These are phyloP conservation scores for Amniculicola lignicola DNA, from an alignment of 495 filamentous ascomycete species.

Conservation along the genomic window DNA sequence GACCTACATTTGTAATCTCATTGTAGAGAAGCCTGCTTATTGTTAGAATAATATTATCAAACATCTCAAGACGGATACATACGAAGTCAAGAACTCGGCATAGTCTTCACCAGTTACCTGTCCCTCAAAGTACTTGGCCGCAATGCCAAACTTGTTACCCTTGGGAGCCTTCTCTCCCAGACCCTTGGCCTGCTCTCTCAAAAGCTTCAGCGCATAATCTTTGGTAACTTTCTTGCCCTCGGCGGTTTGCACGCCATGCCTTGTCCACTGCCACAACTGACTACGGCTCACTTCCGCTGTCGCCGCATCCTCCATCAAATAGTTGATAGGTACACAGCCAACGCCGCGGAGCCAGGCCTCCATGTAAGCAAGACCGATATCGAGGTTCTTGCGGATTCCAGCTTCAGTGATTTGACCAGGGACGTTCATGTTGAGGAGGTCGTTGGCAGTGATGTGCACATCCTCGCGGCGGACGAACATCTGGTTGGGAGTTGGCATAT, in stretches of 20 bases:
- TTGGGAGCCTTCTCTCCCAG: slow-evolving; percentile 71
- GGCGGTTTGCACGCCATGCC: slow-evolving; percentile 77
- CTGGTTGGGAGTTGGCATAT: slow-evolving; percentile 99
- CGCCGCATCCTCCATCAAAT: slow-evolving; percentile 98
- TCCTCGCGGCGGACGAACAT: slow-evolving; percentile 88
- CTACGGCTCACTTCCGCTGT: slow-evolving; percentile 91
- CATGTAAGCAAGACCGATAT: slow-evolving; percentile 97
- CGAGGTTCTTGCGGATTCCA: slow-evolving; percentile 96
- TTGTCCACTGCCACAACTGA: slow-evolving; percentile 95
- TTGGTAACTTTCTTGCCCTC: slow-evolving; percentile 95
- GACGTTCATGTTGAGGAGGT: slow-evolving; percentile 97
- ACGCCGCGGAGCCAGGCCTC: slow-evolving; percentile 95
- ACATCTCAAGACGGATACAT: slow-evolving; percentile 38
- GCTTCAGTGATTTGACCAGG: slow-evolving; percentile 91
- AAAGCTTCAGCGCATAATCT: slow-evolving; percentile 77
- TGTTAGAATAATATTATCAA: slow-evolving; percentile 15
- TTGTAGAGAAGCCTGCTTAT: slow-evolving; percentile 75
- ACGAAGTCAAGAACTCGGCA: slow-evolving; percentile 91
- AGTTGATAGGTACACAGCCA: slow-evolving; percentile 97
- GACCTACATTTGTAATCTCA: slow-evolving; percentile 84
- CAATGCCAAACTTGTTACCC: slow-evolving; percentile 89
- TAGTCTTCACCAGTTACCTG: slow-evolving; percentile 98
- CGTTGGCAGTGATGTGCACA: slow-evolving; percentile 78
- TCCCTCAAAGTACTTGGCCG: slow-evolving; percentile 83
- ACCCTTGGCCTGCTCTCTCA: slow-evolving; percentile 80